Percentiles rank a stretch among this genome's conserved stretches.
Conservation (phyloP, 202 grass and related monocot species). For the Panicum virgatum region DNA sequence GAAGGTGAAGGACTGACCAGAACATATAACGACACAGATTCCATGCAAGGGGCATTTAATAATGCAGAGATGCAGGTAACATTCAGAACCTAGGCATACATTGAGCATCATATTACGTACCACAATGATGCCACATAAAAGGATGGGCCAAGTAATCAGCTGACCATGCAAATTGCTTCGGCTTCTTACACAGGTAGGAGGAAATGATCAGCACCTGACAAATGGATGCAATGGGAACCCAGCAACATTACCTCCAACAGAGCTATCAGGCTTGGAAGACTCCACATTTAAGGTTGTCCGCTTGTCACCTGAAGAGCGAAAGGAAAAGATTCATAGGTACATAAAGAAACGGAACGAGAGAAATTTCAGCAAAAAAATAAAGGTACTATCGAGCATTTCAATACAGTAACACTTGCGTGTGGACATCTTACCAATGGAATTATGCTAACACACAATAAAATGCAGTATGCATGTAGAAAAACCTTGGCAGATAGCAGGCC, state of each 20-base stretch:
- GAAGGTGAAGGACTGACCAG: constrained; percentile 43
- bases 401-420: constrained; percentile 26
- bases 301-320: constrained; percentile 83
- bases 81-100: not conserved
- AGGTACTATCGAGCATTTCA: constrained; percentile 60
- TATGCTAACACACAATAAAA: constrained; percentile 40
- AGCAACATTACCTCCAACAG: constrained; percentile 43
- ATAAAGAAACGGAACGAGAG: constrained; percentile 94
- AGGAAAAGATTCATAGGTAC: constrained; percentile 93
- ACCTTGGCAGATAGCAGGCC: constrained; percentile 95
- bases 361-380: constrained; percentile 99
- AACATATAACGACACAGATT: constrained; percentile 48
- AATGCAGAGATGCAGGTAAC: constrained; percentile 72
- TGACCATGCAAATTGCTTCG: not conserved
- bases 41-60: constrained; percentile 51
- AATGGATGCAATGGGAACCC: constrained; percentile 54
- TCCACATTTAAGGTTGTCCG: constrained; percentile 74
- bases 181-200: constrained; percentile 46
- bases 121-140: constrained; percentile 1
- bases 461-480: constrained; percentile 98
- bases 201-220: constrained; percentile 55
- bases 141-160: not conserved
- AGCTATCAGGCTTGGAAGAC: constrained; percentile 63
- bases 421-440: constrained; percentile 28
- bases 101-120: constrained; percentile 2